Conservation (phyloP, 768 basidiomycete genomes). For the Tricholoma flavovirens region DNA sequence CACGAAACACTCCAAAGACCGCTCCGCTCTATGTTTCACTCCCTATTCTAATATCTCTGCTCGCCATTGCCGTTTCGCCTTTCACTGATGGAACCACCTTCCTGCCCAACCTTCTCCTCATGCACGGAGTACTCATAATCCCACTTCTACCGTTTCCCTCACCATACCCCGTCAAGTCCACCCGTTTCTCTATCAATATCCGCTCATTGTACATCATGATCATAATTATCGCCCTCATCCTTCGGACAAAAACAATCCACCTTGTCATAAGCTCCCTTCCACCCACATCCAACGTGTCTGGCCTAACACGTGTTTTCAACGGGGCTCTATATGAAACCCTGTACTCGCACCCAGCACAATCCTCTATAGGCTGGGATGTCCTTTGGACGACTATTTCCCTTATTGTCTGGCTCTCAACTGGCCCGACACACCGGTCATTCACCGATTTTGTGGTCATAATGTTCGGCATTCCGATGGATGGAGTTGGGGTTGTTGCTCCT, state of each 20-base stretch:
- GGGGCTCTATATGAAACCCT: slow-evolving; percentile 31
- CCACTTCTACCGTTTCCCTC: slow-evolving; percentile 32
- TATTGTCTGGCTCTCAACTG: slow-evolving; percentile 26
- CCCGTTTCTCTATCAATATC: slow-evolving; percentile 16
- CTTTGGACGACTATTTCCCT: slow-evolving; percentile 49
- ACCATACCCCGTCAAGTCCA: slow-evolving; percentile 18
- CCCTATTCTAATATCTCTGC: slow-evolving; percentile 40
- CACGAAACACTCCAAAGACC: neutral
- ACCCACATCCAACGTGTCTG: slow-evolving; percentile 1
- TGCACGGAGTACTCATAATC: slow-evolving; percentile 52
- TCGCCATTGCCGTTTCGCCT: slow-evolving; percentile 40
- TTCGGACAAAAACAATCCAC: neutral
- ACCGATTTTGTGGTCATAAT: neutral
- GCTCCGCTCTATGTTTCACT: slow-evolving; percentile 29
- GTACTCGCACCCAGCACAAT: slow-evolving; percentile 53
- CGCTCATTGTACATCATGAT: neutral
- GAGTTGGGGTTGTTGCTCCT: slow-evolving; percentile 6
- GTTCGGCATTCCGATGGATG: slow-evolving; percentile 4
- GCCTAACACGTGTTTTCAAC: slow-evolving; percentile 15
- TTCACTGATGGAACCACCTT: slow-evolving; percentile 36
- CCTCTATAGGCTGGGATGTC: slow-evolving; percentile 61
- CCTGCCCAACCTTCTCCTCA: slow-evolving; percentile 51
- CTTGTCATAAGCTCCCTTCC: slow-evolving; percentile 2
- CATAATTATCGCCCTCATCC: neutral
- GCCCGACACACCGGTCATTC: neutral